Percentiles rank a stretch among this genome's conserved stretches.
Evolutionary conservation across 2,329 filamentous ascomycete species (phyloP).

Genomic region (Calonectria pseudoturangicola): DNA sequence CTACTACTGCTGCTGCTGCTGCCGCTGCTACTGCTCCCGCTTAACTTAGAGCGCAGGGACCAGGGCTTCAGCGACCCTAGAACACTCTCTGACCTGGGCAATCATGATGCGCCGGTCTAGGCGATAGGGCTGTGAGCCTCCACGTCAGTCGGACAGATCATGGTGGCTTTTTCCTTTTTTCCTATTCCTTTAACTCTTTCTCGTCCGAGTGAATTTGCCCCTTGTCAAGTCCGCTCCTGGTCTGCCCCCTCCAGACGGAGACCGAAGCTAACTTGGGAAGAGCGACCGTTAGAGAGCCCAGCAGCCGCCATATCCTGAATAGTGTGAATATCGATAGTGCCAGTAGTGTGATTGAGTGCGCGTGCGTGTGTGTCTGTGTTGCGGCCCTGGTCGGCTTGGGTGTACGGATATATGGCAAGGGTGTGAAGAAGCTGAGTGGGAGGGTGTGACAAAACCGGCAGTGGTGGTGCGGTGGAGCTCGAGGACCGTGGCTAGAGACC

Average conservation of each 20-base stretch:
- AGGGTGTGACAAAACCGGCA: constrained; percentile 19
- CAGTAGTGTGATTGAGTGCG: constrained; percentile 14
- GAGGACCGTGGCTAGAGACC: neutral
- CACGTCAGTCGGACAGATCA: constrained; percentile 42
- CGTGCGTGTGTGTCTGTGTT: constrained; percentile 17
- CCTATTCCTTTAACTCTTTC: neutral
- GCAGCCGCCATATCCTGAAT: constrained; percentile 3
- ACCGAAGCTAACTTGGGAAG: constrained; percentile 3
- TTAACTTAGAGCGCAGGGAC: constrained; percentile 19
- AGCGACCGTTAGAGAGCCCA: constrained; percentile 7
- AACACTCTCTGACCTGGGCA: constrained; percentile 1
- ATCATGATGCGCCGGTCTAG: constrained; percentile 18
- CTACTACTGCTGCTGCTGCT: neutral
- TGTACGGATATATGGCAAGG: neutral
- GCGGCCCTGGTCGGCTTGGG: constrained; percentile 12
- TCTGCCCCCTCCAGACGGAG: constrained; percentile 14
- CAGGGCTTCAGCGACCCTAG: constrained; percentile 32
- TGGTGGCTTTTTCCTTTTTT: constrained; percentile 37
- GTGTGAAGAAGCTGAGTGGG: constrained; percentile 12
- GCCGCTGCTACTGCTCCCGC: neutral
- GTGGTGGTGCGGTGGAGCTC: constrained; percentile 4
- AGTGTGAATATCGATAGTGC: constrained; percentile 11
- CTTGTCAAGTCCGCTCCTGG: constrained; percentile 8
- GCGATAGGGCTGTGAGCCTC: constrained; percentile 47
- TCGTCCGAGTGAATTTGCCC: constrained; percentile 19